These are phyloP conservation scores for Dictyostelium citrinum DNA, from an alignment of 78 protist species.

Conservation along the genomic window DNA sequence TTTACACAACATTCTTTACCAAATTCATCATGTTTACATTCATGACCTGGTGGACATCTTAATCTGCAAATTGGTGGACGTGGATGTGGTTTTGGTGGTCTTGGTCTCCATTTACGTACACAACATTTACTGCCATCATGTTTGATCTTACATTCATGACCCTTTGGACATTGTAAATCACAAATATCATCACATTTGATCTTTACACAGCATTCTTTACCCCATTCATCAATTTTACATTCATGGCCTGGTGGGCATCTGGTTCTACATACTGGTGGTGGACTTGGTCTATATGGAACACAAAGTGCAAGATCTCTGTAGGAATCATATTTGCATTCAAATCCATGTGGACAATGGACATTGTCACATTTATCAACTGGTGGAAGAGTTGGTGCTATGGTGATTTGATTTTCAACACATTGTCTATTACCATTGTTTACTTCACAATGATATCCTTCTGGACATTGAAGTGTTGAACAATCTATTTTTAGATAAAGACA, in stretches of 20 bases:
- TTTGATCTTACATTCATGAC: background rate
- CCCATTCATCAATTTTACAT: background rate
- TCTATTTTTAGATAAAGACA: background rate
- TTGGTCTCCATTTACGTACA: background rate
- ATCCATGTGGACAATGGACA: constrained; percentile 7
- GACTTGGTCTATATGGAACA: background rate
- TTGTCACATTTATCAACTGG: background rate
- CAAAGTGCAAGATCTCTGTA: background rate
- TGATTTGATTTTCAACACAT: constrained; percentile 12
- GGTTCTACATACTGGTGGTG: background rate
- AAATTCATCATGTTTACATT: background rate
- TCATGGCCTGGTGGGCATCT: background rate
- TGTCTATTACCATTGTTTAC: background rate
- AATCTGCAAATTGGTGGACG: background rate
- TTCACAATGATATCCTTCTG: background rate
- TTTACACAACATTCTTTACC: background rate
- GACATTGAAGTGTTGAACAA: background rate
- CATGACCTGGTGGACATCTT: constrained; percentile 20
- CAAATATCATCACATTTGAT: background rate
- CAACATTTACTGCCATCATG: background rate
- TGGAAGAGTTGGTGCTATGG: background rate
- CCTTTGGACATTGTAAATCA: background rate
- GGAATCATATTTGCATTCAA: background rate
- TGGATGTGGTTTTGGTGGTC: background rate
- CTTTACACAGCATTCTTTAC: background rate